Evolutionary conservation across 306 rosid species (phyloP).

Genomic region (Erythrophleum fordii): DNA sequence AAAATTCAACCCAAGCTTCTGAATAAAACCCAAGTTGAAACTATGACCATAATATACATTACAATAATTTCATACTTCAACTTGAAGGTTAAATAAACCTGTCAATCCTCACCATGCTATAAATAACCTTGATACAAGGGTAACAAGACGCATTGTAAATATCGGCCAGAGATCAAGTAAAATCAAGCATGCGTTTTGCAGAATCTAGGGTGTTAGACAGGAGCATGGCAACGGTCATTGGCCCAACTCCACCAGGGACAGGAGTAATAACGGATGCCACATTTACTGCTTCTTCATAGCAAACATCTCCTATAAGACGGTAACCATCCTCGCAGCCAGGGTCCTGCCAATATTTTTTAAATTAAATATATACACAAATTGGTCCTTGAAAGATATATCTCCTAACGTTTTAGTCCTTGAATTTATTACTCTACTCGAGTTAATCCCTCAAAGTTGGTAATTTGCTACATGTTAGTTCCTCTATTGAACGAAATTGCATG

Average conservation of each 20-base stretch:
- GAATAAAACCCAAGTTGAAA: neutral
- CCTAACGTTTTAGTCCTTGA: neutral
- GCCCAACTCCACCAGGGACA: conserved; percentile 96
- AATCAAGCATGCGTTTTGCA: conserved; percentile 66
- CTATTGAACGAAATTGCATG: neutral
- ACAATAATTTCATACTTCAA: neutral
- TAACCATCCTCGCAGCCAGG: conserved; percentile 70
- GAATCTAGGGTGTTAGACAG: conserved; percentile 75
- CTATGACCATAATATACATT: neutral
- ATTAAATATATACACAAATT: neutral
- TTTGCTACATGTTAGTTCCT: neutral
- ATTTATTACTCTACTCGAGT: neutral
- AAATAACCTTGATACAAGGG: neutral
- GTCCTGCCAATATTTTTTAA: conserved; percentile 53
- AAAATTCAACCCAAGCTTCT: neutral
- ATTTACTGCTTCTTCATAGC: conserved; percentile 74
- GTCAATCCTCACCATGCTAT: neutral
- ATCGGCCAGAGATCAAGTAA: conserved; percentile 37
- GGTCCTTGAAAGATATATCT: neutral
- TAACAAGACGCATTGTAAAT: neutral
- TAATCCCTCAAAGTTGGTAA: neutral
- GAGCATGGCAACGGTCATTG: conserved; percentile 92
- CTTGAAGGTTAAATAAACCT: neutral
- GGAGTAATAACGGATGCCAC: conserved; percentile 84
- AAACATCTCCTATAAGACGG: conserved; percentile 74